Percentiles rank a stretch among this genome's conserved stretches.
Evolutionary conservation across 345 rosid genomes (phyloP).

Genomic region (Eucalyptus urophylla): DNA sequence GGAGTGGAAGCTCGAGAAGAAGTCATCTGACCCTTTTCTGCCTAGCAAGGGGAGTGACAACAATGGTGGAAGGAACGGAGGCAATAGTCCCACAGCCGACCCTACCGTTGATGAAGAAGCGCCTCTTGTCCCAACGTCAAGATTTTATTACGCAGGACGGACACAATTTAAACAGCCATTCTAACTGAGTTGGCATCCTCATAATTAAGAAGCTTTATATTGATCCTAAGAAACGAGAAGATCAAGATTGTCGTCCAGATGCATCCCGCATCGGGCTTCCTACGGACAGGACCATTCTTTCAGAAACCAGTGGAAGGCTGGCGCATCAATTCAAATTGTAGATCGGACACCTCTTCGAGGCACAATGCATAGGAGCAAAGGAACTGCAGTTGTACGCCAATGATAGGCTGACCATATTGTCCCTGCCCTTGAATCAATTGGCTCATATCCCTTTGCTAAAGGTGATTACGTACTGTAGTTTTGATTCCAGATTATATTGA

Average conservation of each 20-base stretch:
- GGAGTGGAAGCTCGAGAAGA: conserved; percentile 92
- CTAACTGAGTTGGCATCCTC: background rate
- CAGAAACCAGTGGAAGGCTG: background rate
- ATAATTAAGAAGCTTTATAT: background rate
- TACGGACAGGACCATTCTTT: background rate
- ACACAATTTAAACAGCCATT: conserved; percentile 29
- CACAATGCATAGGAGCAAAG: background rate
- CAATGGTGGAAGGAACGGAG: conserved; percentile 14
- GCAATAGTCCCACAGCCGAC: conserved; percentile 13
- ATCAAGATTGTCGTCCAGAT: background rate
- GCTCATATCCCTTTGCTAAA: background rate
- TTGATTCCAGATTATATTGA: background rate
- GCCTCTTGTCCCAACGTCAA: conserved; percentile 52
- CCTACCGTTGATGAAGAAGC: conserved; percentile 66
- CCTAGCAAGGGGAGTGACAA: conserved; percentile 32
- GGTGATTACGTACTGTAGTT: background rate
- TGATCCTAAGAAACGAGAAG: background rate
- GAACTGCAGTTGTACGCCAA: background rate
- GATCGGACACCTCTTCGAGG: background rate
- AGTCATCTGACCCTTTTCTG: conserved; percentile 61
- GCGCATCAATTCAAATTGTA: background rate
- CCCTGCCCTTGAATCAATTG: background rate
- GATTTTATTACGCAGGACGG: conserved; percentile 62
- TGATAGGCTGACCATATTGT: background rate
- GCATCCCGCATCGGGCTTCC: background rate